These are phyloP conservation scores for Musa itinerans DNA, from an alignment of 176 grass and related monocot genomes.

Conservation along the genomic window DNA sequence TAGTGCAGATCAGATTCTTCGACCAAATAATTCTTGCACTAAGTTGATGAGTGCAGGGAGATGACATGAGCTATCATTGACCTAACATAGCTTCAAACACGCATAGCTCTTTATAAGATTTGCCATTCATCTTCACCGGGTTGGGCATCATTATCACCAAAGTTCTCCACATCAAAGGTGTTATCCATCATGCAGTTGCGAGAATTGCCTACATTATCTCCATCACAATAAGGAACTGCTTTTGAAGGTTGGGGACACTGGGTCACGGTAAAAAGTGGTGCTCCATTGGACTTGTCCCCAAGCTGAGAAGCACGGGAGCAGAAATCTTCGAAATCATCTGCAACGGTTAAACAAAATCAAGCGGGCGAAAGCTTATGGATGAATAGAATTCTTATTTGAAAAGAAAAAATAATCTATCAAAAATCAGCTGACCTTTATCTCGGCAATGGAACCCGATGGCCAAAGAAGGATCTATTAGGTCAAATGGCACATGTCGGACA, in stretches of 20 bases:
- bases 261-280: slow-evolving; percentile 76
- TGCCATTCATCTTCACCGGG: slow-evolving; percentile 86
- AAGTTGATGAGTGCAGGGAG: background rate
- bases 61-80: background rate
- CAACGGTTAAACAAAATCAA: slow-evolving; percentile 4
- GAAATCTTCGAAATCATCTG: slow-evolving; percentile 88
- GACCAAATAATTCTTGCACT: background rate
- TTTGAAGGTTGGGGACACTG: slow-evolving; percentile 35
- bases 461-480: slow-evolving; percentile 81
- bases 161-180: slow-evolving; percentile 29
- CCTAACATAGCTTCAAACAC: no score
- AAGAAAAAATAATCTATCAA: background rate
- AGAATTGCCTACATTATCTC: slow-evolving; percentile 21
- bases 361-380: background rate
- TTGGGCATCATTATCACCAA: slow-evolving; percentile 34
- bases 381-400: background rate
- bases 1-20: background rate
- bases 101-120: slow-evolving; percentile 36
- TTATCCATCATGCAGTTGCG: slow-evolving; percentile 22
- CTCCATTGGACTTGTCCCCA: slow-evolving; percentile 57
- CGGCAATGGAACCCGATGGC: slow-evolving; percentile 95
- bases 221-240: slow-evolving; percentile 26
- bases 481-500: slow-evolving; percentile 64
- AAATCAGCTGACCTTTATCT: slow-evolving; percentile 43
- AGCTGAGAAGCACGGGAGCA: slow-evolving; percentile 63